phyloP scores from a whole-genome alignment of 2,329 filamentous ascomycete species.

The Ascosphaera aggregata region DNA sequence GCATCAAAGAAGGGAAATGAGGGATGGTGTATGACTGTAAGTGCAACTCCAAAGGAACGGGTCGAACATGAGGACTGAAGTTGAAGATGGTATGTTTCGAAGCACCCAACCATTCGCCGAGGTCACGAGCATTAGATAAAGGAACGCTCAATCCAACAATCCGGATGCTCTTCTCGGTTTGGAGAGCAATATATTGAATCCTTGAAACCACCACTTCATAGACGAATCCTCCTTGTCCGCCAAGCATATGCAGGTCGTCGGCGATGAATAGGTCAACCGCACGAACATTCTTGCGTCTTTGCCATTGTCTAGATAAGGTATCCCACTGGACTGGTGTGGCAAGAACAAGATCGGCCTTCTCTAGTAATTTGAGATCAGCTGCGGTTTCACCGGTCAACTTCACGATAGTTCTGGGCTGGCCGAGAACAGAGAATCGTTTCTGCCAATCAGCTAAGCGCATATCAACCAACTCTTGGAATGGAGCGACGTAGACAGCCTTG shows the following conservation, averaged over 20 bases:
- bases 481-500: conserved; percentile 79
- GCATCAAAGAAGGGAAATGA: conserved; percentile 94
- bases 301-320: conserved; percentile 86
- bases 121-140: conserved; percentile 73
- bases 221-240: conserved; percentile 62
- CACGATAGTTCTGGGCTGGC: conserved; percentile 69
- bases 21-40: conserved; percentile 90
- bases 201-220: conserved; percentile 96
- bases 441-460: conserved; percentile 65
- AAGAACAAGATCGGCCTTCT: conserved; percentile 68
- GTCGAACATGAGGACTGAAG: conserved; percentile 79
- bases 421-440: conserved; percentile 44
- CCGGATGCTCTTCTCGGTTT: conserved; percentile 63
- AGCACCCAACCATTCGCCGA: conserved; percentile 95
- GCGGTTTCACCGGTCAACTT: conserved; percentile 88
- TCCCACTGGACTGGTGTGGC: conserved; percentile 94
- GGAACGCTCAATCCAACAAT: conserved; percentile 83
- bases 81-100: conserved; percentile 98
- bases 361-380: conserved; percentile 69
- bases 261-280: conserved; percentile 78
- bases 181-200: conserved; percentile 86
- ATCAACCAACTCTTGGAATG: conserved; percentile 84
- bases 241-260: conserved; percentile 85
- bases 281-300: conserved; percentile 85
- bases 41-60: conserved; percentile 75